Evolutionary conservation across 2,329 filamentous ascomycete genomes (phyloP), one percentile per base, ranked within the genome.

Genomic region (Cylindrodendrum hubeiense): DNA sequence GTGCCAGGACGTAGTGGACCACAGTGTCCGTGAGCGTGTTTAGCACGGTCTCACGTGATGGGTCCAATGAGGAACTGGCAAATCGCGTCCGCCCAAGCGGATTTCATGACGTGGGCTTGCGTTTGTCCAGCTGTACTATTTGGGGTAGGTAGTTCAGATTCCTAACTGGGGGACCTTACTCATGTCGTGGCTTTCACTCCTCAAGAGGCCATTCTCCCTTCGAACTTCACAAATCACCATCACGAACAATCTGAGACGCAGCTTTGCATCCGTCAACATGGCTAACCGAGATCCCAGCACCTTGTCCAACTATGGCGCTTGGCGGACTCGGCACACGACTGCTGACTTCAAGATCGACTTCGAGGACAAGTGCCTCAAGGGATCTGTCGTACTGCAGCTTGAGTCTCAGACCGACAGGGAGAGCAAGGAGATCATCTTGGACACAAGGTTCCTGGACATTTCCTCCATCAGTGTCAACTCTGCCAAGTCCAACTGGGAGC

Each of bases 291-390:
- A 98, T 81, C 94, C 94, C 57, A 97, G 94, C 79, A 98, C 96
- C 26, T 83, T 96, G 64, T 92, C 93, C 77, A 98, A 98, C 84
- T 98, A 98, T 81, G 90, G 93, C 79, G 90, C 91, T 60, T 98
- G 94, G 90, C 85, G 89, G 66, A 97, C 93, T 19, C 90, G 87
- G 77, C 94, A 98, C 82, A 96, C 94, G 21, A 91, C 89, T 21
- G 92, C 93, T 63, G 90, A 92, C 79, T 89, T 98, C 75, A 89
- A 90, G 71, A 90, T 98, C 73, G 90, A 97, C 75, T 99, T 98
- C 78, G 88, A 92, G 66, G 86, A 89, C 76, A 93, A 94, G 83
- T 86, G 88, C 59, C 86, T 98, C 68, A 87, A 87, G 66, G 96
- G 96, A 24, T 91, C 87, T 69, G 93, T 98, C 24, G 83, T 89